These are phyloP conservation scores for Phytophthora tubulina DNA, from an alignment of 352 stramenopile species.

Conservation along the genomic window DNA sequence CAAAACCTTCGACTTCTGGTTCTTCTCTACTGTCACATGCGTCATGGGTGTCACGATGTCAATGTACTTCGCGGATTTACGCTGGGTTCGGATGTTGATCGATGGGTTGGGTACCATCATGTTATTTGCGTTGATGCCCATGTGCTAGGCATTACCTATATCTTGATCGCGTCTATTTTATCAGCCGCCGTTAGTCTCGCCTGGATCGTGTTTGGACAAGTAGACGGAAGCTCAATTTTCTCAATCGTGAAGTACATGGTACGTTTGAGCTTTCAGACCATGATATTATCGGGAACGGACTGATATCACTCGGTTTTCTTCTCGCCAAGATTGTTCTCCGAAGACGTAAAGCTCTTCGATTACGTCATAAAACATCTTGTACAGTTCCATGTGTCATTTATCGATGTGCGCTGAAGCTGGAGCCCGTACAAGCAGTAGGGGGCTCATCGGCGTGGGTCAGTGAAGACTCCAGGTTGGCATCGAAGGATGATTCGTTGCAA, in stretches of 20 bases:
- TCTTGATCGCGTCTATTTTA: constrained; percentile 23
- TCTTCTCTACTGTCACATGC: constrained; percentile 44
- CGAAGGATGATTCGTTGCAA: constrained; percentile 20
- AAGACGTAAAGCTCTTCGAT: constrained; percentile 22
- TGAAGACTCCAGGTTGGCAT: neutral
- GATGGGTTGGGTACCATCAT: constrained; percentile 44
- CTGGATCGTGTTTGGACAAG: constrained; percentile 26
- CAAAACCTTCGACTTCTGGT: constrained; percentile 54
- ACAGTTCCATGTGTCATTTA: constrained; percentile 42
- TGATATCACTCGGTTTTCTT: constrained; percentile 38
- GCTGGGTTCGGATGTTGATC: constrained; percentile 28
- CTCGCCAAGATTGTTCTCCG: constrained; percentile 41
- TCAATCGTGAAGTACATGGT: constrained; percentile 17
- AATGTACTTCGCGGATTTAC: constrained; percentile 38
- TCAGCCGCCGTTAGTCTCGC: constrained; percentile 19
- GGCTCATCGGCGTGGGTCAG: neutral
- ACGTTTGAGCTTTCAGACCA: constrained; percentile 28
- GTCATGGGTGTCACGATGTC: constrained; percentile 39
- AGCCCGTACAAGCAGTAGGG: constrained; percentile 4
- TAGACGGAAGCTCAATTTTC: constrained; percentile 25
- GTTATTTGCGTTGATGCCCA: constrained; percentile 43
- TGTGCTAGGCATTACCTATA: constrained; percentile 29
- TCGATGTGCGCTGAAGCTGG: constrained; percentile 29
- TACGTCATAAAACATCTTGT: constrained; percentile 12
- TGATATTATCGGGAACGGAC: constrained; percentile 38